phyloP scores from a whole-genome alignment of 768 basidiomycete genomes.

The Leccinellum luteum region DNA sequence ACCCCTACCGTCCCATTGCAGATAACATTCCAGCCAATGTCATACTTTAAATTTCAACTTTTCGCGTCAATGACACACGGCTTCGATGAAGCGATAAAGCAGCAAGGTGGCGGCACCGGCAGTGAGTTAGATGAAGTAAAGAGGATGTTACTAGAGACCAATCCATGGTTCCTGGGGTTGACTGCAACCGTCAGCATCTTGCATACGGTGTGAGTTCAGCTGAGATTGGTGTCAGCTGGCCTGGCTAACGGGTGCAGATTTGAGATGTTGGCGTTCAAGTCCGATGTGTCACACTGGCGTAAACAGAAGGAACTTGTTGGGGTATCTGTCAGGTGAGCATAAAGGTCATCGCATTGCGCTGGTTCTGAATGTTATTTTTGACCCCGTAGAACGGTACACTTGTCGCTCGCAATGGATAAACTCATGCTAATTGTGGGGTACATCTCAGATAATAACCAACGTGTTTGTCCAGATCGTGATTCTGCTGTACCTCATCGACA shows the following conservation, averaged over 20 bases:
- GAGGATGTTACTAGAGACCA: constrained; percentile 86
- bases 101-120: constrained; percentile 57
- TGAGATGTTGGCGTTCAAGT: constrained; percentile 94
- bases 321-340: constrained; percentile 80
- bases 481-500: constrained; percentile 91
- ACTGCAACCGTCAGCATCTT: constrained; percentile 84
- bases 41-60: constrained; percentile 83
- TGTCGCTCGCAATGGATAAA: constrained; percentile 8
- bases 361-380: constrained; percentile 18
- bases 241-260: constrained; percentile 50
- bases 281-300: constrained; percentile 93
- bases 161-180: constrained; percentile 82
- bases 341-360: constrained; percentile 4
- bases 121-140: constrained; percentile 94
- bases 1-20: constrained; percentile 76
- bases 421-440: constrained; percentile 11
- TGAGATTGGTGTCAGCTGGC: not conserved
- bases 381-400: constrained; percentile 51
- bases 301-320: constrained; percentile 94
- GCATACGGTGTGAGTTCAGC: constrained; percentile 71
- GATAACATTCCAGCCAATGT: constrained; percentile 82
- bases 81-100: constrained; percentile 82
- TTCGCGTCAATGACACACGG: constrained; percentile 82
- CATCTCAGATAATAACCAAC: constrained; percentile 75
- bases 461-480: constrained; percentile 91